These are phyloP conservation scores for Tricholoma hemisulphureum DNA, from an alignment of 768 basidiomycete species.

Conservation along the genomic window DNA sequence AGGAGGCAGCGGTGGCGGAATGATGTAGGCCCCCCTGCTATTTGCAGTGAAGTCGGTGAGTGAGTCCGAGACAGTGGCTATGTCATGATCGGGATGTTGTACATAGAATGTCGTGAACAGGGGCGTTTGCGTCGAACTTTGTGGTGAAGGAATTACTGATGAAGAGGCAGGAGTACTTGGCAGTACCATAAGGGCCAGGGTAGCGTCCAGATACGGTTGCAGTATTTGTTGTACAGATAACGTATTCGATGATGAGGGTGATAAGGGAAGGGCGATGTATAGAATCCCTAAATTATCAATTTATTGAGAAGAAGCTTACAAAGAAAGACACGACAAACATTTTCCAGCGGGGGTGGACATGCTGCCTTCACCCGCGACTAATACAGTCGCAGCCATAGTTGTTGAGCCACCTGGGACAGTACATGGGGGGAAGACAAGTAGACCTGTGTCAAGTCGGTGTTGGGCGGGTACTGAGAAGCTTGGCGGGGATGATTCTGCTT, in stretches of 20 bases:
- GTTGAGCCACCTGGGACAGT: conserved; percentile 50
- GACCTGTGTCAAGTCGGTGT: conserved; percentile 52
- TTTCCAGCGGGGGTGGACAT: conserved; percentile 72
- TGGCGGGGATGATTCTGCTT: conserved; percentile 22
- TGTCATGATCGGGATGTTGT: conserved; percentile 33
- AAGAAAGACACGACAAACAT: conserved; percentile 46
- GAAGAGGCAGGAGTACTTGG: background rate
- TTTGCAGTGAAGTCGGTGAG: conserved; percentile 1
- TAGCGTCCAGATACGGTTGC: conserved; percentile 55
- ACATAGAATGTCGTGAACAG: conserved; percentile 58
- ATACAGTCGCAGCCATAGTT: conserved; percentile 53
- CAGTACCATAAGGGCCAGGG: conserved; percentile 32
- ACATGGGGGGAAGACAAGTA: conserved; percentile 75
- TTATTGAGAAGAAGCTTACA: background rate
- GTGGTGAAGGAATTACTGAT: conserved; percentile 1
- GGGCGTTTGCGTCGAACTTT: conserved; percentile 29
- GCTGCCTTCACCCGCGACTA: conserved; percentile 72
- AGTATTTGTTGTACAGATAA: conserved; percentile 42
- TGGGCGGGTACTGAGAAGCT: conserved; percentile 14
- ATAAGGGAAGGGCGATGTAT: conserved; percentile 53
- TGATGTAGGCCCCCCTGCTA: conserved; percentile 8
- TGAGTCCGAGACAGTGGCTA: conserved; percentile 3
- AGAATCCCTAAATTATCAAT: conserved; percentile 48
- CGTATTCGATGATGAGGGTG: conserved; percentile 8
- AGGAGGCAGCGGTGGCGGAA: conserved; percentile 31